phyloP scores from a whole-genome alignment of 257 asterid species.

The Prunella vulgaris region DNA sequence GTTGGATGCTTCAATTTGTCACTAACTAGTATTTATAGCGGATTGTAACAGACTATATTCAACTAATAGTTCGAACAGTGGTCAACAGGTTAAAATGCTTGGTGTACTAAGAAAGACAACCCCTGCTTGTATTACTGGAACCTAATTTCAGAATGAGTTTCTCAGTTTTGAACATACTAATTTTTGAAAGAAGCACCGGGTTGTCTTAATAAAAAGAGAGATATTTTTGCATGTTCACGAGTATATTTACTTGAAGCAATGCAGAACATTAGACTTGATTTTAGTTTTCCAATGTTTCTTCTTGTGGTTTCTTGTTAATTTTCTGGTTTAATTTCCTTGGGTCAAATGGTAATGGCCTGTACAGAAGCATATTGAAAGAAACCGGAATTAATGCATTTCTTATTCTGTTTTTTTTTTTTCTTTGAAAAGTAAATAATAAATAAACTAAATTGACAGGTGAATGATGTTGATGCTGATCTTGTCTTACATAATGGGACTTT shows the following conservation, averaged over 20 bases:
- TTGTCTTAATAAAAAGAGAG: not conserved
- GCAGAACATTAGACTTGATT: not conserved
- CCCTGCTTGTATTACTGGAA: not conserved
- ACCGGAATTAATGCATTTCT: not conserved
- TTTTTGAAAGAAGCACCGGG: not conserved
- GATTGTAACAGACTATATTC: not conserved
- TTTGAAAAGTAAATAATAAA: not conserved
- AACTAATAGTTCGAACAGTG: too few relatives aligned
- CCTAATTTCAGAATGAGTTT: not conserved
- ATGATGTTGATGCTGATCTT: slow-evolving; percentile 76
- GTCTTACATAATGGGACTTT: slow-evolving; percentile 54
- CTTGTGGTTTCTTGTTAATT: not conserved
- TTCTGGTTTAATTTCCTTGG: not conserved
- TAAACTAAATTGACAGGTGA: slow-evolving; percentile 41
- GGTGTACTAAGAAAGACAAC: not conserved
- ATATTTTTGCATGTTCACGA: not conserved
- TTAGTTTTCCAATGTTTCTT: not conserved
- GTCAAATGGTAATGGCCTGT: not conserved
- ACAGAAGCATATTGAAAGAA: not conserved
- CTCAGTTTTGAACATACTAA: not conserved
- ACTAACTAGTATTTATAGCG: not conserved
- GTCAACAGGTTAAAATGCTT: too few relatives aligned
- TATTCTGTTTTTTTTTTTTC: not conserved
- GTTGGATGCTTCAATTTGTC: not conserved
- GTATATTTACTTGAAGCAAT: not conserved